Base-by-base conservation (phyloP, 176 grass and related monocot species). In the Cocos nucifera region DNA sequence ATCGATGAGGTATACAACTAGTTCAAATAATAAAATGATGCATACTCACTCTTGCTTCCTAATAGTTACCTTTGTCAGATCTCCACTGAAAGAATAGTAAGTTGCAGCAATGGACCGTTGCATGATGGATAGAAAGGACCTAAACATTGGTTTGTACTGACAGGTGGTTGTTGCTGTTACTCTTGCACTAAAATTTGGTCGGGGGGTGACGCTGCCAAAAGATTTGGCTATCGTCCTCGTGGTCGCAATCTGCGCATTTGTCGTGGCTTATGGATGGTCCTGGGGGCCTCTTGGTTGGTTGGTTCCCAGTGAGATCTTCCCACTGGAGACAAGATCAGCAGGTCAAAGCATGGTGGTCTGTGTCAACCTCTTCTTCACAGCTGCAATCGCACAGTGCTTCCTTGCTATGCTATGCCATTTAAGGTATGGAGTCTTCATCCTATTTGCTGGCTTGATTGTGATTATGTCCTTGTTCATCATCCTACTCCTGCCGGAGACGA, bases 331-430 rank as follows among this genome's bases (percentile, higher is more conserved):
- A 10, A 53, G 63, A 18, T 65, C 63, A 4, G 63, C 63, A 26
- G 63, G 63, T 5, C 63, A 65, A 28, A 65, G 63, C 49, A 12
- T 65, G 9, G 63, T 65, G 49, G 63, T 65, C 3, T 65, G 63
- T n/a, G 63, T 52, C 63, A 65, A 65, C 63, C 50, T 65, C 49
- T 65, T 65, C 63, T 65, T 65, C 63, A 65, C 63, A 8, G 63
- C 63, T 26, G 63, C 63, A 15, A 65, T 65, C 19, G 63, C 63
- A 1, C 63, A 65, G 49, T 65, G 63, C 22, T 65, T 65, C 63
- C 63, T 65, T 17, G 63, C 63, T 23, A 65, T 65, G 63, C 63
- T 65, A 25, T 65, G 63, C 63, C 63, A 65, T 39, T n/a, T 65
- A 50, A 65, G 49, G 6, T 65, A 52, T n/a, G 63, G 63, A 0